phyloP scores from a whole-genome alignment of 345 rosid species.

The Erucastrum elatum region DNA sequence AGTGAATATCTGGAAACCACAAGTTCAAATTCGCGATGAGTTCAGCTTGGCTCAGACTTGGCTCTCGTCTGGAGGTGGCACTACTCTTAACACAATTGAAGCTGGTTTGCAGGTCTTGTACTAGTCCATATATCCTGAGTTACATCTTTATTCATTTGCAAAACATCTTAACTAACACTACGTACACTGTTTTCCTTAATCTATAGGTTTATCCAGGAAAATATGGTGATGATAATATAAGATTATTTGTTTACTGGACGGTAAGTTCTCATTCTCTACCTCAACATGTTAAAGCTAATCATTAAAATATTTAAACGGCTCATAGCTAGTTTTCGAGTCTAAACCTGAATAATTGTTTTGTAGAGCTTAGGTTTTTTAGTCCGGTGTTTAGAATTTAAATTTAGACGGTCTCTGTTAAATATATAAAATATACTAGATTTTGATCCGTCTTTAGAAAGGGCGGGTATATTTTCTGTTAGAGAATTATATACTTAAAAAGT shows the following conservation, averaged over 20 bases:
- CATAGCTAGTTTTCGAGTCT: neutral
- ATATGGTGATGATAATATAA: slow-evolving; percentile 51
- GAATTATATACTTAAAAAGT: too few relatives aligned
- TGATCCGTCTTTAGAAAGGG: too few relatives aligned
- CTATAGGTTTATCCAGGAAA: slow-evolving; percentile 54
- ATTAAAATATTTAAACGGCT: neutral
- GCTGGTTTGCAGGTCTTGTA: slow-evolving; percentile 63
- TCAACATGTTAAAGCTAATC: neutral
- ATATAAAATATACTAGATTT: too few relatives aligned
- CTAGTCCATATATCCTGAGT: neutral
- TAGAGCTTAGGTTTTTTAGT: too few relatives aligned
- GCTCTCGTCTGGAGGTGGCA: slow-evolving; percentile 48
- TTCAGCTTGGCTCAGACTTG: slow-evolving; percentile 63
- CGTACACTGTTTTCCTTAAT: neutral
- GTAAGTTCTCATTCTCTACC: slow-evolving; percentile 35
- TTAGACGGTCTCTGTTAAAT: too few relatives aligned
- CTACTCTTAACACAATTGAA: slow-evolving; percentile 54
- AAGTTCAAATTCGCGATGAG: slow-evolving; percentile 44
- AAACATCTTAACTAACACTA: neutral
- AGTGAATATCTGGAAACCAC: slow-evolving; percentile 59
- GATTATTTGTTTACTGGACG: slow-evolving; percentile 68
- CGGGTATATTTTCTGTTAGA: too few relatives aligned
- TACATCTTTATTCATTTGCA: neutral
- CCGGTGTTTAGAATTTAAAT: too few relatives aligned
- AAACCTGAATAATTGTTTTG: too few relatives aligned